These are phyloP conservation scores for Cryptosporidium sp. DNA, from an alignment of 169 alveolate genomes.

Conservation along the genomic window DNA sequence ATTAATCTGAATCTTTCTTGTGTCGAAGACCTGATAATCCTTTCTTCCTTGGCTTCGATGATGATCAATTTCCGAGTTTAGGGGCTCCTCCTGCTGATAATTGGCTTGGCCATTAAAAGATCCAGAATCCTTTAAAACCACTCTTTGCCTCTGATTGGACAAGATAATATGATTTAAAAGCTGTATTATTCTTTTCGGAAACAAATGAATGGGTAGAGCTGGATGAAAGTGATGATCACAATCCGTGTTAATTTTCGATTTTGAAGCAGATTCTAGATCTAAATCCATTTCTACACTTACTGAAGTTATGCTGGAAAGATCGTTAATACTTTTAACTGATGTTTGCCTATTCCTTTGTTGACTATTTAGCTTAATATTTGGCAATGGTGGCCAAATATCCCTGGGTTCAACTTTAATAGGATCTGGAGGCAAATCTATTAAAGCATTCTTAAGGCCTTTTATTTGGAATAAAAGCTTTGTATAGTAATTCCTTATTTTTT, in stretches of 20 bases:
- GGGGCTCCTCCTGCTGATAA: background rate
- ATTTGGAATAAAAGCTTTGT: conserved; percentile 26
- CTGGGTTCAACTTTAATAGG: background rate
- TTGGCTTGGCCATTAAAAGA: background rate
- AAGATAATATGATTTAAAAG: conserved; percentile 36
- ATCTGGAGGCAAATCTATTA: conserved; percentile 55
- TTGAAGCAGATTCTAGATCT: background rate
- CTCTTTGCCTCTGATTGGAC: conserved; percentile 27
- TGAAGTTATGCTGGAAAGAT: background rate
- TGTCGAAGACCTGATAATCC: conserved; percentile 23
- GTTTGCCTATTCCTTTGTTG: conserved; percentile 17
- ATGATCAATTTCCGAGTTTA: background rate
- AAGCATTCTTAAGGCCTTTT: conserved; percentile 12
- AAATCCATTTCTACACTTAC: background rate
- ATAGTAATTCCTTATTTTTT: conserved; percentile 23
- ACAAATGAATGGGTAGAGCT: conserved; percentile 57
- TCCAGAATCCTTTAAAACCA: background rate
- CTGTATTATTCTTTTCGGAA: conserved; percentile 23
- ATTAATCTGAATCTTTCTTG: conserved; percentile 12
- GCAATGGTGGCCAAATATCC: conserved; percentile 57
- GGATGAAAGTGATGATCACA: conserved; percentile 15
- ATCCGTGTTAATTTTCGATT: background rate
- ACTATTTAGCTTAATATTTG: background rate
- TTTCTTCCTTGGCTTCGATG: background rate
- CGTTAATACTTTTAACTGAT: background rate